Conservation (phyloP, 2,329 filamentous ascomycete genomes). For the Drechslera avenae region DNA sequence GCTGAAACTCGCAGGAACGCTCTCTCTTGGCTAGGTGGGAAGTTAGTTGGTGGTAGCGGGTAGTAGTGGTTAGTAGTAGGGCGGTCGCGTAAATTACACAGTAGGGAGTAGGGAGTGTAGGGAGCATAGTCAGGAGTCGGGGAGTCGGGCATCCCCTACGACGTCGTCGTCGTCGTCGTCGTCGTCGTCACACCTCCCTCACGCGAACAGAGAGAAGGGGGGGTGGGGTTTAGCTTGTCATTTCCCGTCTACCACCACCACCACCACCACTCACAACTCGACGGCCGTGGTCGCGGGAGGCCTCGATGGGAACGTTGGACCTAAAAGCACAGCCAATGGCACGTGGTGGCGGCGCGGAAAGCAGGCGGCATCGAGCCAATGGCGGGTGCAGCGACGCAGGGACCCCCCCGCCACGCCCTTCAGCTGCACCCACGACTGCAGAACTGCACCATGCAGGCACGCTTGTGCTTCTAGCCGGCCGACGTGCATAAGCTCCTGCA, state of each 20-base stretch:
- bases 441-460: conserved; percentile 34
- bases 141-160: background rate
- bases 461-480: conserved; percentile 35
- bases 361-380: conserved; percentile 21
- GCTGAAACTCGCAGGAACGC: conserved; percentile 37
- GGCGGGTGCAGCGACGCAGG: conserved; percentile 8
- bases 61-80: too few relatives aligned
- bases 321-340: conserved; percentile 29
- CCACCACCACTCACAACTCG: conserved; percentile 22
- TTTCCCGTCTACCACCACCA: conserved; percentile 32
- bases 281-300: conserved; percentile 31
- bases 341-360: conserved; percentile 8
- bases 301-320: conserved; percentile 25
- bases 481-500: conserved; percentile 36
- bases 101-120: conserved; percentile 10
- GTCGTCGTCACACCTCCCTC: conserved; percentile 22
- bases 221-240: conserved; percentile 19
- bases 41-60: too few relatives aligned
- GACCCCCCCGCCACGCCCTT: conserved; percentile 25
- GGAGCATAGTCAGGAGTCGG: conserved; percentile 3
- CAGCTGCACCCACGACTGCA: too few relatives aligned
- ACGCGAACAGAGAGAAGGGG: conserved; percentile 19
- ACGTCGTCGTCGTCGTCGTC: conserved; percentile 2
- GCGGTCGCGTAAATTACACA: conserved; percentile 12
- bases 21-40: conserved; percentile 23